A percentile compares a stretch with the other conserved stretches of the same genome.
These are phyloP conservation scores for Diaporthe citriasiana DNA, from an alignment of 2,329 filamentous ascomycete species.

Conservation along the genomic window DNA sequence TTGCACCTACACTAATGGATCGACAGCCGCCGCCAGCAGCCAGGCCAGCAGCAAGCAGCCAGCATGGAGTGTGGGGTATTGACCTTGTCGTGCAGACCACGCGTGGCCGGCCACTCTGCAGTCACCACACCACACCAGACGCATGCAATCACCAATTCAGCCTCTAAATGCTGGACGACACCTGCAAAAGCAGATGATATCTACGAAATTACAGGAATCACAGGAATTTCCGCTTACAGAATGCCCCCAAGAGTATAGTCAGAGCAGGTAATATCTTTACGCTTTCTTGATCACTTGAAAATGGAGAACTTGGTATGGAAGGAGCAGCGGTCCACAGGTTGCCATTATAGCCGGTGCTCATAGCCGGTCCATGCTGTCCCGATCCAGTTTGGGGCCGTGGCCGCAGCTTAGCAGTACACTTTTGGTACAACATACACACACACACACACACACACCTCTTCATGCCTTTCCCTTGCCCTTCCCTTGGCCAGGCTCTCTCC, in stretches of 20 bases:
- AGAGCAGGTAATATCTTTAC: not conserved
- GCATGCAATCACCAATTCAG: not conserved
- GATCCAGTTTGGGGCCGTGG: not conserved
- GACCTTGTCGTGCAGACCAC: not conserved
- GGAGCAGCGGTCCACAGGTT: not conserved
- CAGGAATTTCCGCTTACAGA: not conserved
- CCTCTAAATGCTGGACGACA: not conserved
- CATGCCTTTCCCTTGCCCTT: conserved; percentile 55
- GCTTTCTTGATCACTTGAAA: not conserved
- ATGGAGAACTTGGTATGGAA: not conserved
- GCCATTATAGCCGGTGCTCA: not conserved
- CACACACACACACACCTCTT: not conserved
- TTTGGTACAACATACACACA: not conserved
- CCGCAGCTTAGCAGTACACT: not conserved
- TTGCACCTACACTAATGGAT: conserved; percentile 22
- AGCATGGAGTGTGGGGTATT: conserved; percentile 24
- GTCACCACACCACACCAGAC: not conserved
- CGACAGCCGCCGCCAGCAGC: conserved; percentile 26
- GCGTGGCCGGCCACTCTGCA: conserved; percentile 10
- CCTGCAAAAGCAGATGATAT: not conserved
- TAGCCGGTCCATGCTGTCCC: not conserved
- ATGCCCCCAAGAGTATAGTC: not conserved
- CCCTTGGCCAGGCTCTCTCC: conserved; percentile 66
- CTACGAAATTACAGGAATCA: not conserved
- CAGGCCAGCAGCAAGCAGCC: not conserved